Evolutionary conservation across 2,329 filamentous ascomycete species (phyloP), one percentile per base, ranked within the genome.

Genomic region (Monosporascus sp.): DNA sequence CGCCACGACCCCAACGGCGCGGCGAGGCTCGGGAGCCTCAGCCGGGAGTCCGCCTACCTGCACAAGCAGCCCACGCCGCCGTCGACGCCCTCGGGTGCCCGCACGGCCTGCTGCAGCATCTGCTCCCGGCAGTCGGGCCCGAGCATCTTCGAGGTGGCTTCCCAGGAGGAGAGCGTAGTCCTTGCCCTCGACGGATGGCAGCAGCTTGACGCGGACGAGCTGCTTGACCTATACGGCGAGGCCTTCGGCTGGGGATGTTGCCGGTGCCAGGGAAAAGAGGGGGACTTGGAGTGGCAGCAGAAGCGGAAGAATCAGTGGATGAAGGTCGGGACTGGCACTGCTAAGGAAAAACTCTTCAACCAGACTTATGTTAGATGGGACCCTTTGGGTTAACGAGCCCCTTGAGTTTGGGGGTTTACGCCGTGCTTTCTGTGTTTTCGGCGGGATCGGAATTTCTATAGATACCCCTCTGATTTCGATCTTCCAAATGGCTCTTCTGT

Each of bases 151-250:
- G 58, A 60, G 36, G 53, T 60, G 17, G 56, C 56, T 17, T 48
- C 56, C n/a, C 58, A 56, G 31, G 56, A 60, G 34, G 58, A 60
- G 49, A 60, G 58, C 48, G 54, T 56, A n/a, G 56, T 60, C n/a
- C 40, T 58, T 16, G 53, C 54, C 22, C 47, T 60, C 5, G 54
- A 60, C 2, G 58, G 54, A 8, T 60, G 58, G 58, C 50, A 58
- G 26, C 45, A 52, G 3, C 54, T 60, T 17, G 47, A 36, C 14
- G 53, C 52, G n/a, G 58, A 56, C 16, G 58, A 58, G 19, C 31
- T 60, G 27, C 51, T 60, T 11, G 51, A 54, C 27, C 43, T 60
- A n/a, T 60, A 60, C 16, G 58, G 56, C 22, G 58, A 58, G 48
- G 56, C 58, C n/a, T 60, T 58, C 24, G 56, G 58, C 24, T 60